Evolutionary conservation across 768 basidiomycete species (phyloP).

Genomic region (Amanita pseudoporphyria): DNA sequence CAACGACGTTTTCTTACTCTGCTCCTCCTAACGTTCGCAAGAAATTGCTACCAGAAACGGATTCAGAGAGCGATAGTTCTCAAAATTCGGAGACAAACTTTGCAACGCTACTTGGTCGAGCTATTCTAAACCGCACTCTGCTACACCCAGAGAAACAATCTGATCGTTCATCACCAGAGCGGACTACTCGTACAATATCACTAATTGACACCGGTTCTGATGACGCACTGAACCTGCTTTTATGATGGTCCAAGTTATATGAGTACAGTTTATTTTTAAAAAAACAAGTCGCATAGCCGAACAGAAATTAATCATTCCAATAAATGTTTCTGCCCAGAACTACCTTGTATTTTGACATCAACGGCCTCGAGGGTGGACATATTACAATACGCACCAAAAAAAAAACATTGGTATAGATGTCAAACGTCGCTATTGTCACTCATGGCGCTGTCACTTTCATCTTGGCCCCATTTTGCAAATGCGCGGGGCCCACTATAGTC

Average conservation of each 20-base stretch:
- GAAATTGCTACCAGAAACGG: background rate
- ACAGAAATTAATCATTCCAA: background rate
- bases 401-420: background rate
- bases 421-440: conserved; percentile 49
- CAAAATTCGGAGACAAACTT: background rate
- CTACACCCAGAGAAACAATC: conserved; percentile 1
- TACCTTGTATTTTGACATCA: too few relatives aligned
- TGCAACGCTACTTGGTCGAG: conserved; percentile 4
- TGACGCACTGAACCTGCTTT: conserved; percentile 2
- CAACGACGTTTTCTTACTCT: background rate
- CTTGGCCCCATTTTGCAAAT: conserved; percentile 83
- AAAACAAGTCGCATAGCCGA: too few relatives aligned
- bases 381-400: background rate
- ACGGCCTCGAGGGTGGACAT: background rate
- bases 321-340: background rate
- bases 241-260: background rate
- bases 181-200: background rate
- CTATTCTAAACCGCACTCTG: conserved; percentile 2
- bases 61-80: background rate
- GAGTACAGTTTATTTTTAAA: too few relatives aligned
- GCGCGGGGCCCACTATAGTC: conserved; percentile 40
- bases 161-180: background rate
- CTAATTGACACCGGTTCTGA: background rate
- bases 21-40: background rate
- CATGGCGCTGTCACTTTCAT: conserved; percentile 80